Base-by-base conservation (phyloP, 345 rosid genomes). In the Gossypium stocksii region DNA sequence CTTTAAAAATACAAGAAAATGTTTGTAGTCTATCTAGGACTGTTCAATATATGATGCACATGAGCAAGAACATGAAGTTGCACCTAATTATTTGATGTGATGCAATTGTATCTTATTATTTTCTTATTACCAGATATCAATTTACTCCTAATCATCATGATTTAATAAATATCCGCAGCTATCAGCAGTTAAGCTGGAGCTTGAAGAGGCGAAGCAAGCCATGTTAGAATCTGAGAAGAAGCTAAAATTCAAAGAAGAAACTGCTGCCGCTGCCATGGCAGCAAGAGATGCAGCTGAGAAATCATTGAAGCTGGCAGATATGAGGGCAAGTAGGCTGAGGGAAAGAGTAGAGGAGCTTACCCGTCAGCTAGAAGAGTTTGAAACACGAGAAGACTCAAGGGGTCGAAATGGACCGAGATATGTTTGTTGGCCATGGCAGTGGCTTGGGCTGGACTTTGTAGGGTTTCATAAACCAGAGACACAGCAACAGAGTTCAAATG, bases 251-350 rank as follows among this genome's bases (percentile, higher is more conserved):
- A 93, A 93, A 81, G 98, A 96, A 85, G 97, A 96, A 84, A 96
- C 95, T 0, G 98, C 98, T 2, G 83, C 86, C 7, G 98, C 99
- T 6, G 97, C 99, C 59, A 96, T 96, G 97, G 93, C 93, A 15
- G 99, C 98, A 27, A 93, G 99, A 79, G 99, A 93, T 73, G 99
- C 99, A 46, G 99, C 99, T 29, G 99, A 91, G 87, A 89, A 88
- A 80, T 96, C 99, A 9, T 83, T 96, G 82, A 84, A 83, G 68
- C 76, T 96, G 71, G 99, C 95, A 11, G 99, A 96, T 85, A 62
- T 75, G 77, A 93, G 98, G 71, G 97, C 98, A 1, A 73, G 91
- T n/a, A 86, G 95, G 83, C 85, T 93, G 81, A 87, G 99, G 82
- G 99, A 89, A 63, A 91, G 95, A 81, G 85, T 93, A 57, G 97